Evolutionary conservation across 2,329 filamentous ascomycete species (phyloP).

Genomic region (Paracoccidioides brasiliensis): DNA sequence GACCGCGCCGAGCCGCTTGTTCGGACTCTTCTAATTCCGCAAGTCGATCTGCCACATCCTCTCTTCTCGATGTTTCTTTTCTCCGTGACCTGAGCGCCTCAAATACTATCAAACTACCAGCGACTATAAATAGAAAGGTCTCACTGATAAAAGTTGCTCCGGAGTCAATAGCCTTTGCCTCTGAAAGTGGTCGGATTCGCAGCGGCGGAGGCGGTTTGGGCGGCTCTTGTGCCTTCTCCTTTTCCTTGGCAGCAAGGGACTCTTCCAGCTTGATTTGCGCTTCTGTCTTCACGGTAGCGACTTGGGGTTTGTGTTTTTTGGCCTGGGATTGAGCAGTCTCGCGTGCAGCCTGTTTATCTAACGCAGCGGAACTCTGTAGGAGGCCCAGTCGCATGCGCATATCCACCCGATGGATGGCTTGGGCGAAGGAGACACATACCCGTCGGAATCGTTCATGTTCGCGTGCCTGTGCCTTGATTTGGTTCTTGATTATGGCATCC

Average conservation of each 20-base stretch:
- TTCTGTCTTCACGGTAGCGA: conserved; percentile 50
- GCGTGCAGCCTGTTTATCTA: conserved; percentile 30
- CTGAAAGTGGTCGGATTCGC: conserved; percentile 50
- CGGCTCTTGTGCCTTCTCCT: conserved; percentile 33
- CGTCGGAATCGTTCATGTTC: conserved; percentile 55
- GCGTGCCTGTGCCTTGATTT: conserved; percentile 54
- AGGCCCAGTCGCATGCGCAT: conserved; percentile 55
- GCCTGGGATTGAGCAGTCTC: conserved; percentile 44
- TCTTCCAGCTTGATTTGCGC: conserved; percentile 46
- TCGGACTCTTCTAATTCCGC: conserved; percentile 43
- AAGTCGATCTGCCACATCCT: conserved; percentile 48
- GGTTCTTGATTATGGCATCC: conserved; percentile 36
- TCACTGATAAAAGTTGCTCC: conserved; percentile 58
- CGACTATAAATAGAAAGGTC: conserved; percentile 52
- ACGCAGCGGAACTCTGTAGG: conserved; percentile 46
- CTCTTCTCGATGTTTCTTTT: conserved; percentile 47
- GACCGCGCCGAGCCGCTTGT: conserved; percentile 25
- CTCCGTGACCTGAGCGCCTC: conserved; percentile 48
- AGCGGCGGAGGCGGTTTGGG: conserved; percentile 37
- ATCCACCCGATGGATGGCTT: conserved; percentile 51
- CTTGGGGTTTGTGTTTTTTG: conserved; percentile 38
- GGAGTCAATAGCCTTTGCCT: conserved; percentile 55
- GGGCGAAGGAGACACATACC: conserved; percentile 49
- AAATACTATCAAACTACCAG: conserved; percentile 48
- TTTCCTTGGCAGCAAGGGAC: conserved; percentile 32